Evolutionary conservation across 768 basidiomycete genomes (phyloP).

Genomic region (Collybia sordida): DNA sequence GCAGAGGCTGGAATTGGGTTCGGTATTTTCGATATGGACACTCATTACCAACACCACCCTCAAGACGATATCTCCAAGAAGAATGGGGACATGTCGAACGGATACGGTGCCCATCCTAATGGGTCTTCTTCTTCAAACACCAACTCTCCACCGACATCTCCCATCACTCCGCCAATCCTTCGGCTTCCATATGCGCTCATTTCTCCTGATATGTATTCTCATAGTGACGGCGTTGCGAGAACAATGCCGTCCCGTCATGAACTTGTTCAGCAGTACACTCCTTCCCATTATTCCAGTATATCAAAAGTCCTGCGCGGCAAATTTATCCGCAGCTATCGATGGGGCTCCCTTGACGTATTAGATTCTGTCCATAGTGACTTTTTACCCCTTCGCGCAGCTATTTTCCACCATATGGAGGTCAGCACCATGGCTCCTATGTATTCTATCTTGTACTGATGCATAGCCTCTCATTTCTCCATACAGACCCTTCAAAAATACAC

Average conservation of each 20-base stretch:
- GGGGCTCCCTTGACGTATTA: constrained; percentile 82
- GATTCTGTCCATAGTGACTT: constrained; percentile 84
- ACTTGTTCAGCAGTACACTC: constrained; percentile 72
- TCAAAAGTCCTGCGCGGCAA: constrained; percentile 58
- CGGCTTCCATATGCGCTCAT: constrained; percentile 83
- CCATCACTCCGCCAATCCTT: constrained; percentile 56
- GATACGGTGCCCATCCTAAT: constrained; percentile 49
- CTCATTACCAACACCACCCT: constrained; percentile 44
- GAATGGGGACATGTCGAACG: constrained; percentile 54
- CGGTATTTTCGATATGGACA: constrained; percentile 84
- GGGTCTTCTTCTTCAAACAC: constrained; percentile 48
- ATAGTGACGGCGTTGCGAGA: constrained; percentile 75
- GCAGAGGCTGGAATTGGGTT: constrained; percentile 86
- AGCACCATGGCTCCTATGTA: constrained; percentile 22
- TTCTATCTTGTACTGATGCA: constrained; percentile 9
- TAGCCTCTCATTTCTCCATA: constrained; percentile 10
- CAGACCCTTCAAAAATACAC: constrained; percentile 88
- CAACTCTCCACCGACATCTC: constrained; percentile 68
- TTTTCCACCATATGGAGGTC: constrained; percentile 91
- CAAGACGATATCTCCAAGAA: constrained; percentile 44
- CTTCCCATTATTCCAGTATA: constrained; percentile 43
- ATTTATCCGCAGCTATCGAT: constrained; percentile 74
- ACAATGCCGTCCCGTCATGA: constrained; percentile 63
- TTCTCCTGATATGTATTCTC: constrained; percentile 81
- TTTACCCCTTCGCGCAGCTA: constrained; percentile 67